phyloP scores from a whole-genome alignment of 306 rosid species.

The Castanea crenata region DNA sequence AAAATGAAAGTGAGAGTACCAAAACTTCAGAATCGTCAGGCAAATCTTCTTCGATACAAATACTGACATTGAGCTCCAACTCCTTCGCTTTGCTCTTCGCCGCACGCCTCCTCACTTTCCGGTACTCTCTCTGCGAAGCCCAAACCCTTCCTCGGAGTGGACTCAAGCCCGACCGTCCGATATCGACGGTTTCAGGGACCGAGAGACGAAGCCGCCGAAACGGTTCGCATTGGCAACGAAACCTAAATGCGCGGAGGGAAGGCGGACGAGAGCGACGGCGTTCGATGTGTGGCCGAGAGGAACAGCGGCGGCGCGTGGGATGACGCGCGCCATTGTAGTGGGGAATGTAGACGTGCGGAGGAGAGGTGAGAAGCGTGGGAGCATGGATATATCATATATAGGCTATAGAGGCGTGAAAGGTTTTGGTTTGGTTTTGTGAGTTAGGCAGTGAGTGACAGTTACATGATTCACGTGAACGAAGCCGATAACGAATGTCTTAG shows the following conservation, averaged over 20 bases:
- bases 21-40: constrained; percentile 72
- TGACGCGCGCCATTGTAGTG: constrained; percentile 50
- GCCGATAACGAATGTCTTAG: background rate
- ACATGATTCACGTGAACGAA: background rate
- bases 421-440: background rate
- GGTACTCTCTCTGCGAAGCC: constrained; percentile 55
- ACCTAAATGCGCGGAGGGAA: constrained; percentile 9
- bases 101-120: constrained; percentile 53
- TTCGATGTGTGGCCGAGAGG: constrained; percentile 10
- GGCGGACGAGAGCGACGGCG: constrained; percentile 5
- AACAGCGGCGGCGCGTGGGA: constrained; percentile 35
- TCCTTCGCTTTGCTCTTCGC: constrained; percentile 53
- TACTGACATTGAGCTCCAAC: constrained; percentile 56
- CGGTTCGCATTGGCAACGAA: background rate
- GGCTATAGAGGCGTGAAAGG: background rate
- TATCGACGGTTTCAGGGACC: constrained; percentile 18
- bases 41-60: constrained; percentile 70
- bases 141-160: constrained; percentile 19
- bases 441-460: background rate
- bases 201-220: background rate
- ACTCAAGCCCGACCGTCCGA: constrained; percentile 24
- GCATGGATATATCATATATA: constrained; percentile 21
- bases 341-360: constrained; percentile 36
- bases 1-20: constrained; percentile 32
- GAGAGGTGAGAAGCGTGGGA: constrained; percentile 37